A percentile compares a stretch with the other conserved stretches of the same genome.
Conservation (phyloP, 176 grass and related monocot genomes). For the Pharus latifolius region DNA sequence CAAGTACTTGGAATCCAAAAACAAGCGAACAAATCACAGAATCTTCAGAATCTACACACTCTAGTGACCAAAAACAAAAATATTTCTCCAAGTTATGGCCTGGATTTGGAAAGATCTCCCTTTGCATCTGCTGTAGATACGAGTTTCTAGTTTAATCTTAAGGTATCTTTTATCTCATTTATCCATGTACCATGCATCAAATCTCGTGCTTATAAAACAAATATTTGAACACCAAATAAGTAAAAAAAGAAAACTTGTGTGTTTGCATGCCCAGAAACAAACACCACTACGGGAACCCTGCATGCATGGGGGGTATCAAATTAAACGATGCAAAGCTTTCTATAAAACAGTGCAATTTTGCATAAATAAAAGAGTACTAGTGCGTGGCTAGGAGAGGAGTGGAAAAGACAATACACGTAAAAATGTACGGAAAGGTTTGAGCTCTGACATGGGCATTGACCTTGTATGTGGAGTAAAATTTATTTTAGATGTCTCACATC, state of each 20-base stretch:
- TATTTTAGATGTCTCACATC: too few relatives aligned
- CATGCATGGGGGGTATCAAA: background rate
- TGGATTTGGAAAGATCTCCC: constrained; percentile 19
- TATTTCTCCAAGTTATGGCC: constrained; percentile 23
- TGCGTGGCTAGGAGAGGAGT: background rate
- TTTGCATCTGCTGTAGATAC: background rate
- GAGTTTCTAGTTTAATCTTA: too few relatives aligned
- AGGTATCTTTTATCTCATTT: too few relatives aligned
- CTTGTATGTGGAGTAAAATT: background rate
- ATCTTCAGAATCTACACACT: background rate
- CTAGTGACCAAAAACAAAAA: background rate
- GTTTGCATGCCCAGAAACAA: background rate
- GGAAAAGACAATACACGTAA: constrained; percentile 11
- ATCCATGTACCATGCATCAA: constrained; percentile 3
- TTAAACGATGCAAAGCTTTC: background rate
- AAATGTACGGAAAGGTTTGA: constrained; percentile 28
- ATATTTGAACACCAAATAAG: constrained; percentile 2
- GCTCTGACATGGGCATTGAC: constrained; percentile 34
- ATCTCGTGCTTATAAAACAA: constrained; percentile 1
- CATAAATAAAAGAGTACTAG: background rate
- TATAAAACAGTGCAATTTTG: background rate
- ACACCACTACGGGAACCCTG: background rate
- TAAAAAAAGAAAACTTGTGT: constrained; percentile 14
- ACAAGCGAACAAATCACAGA: background rate
- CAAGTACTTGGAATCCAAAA: too few relatives aligned